Percentiles rank a stretch among this genome's conserved stretches.
Evolutionary conservation across 2,329 filamentous ascomycete species (phyloP).

Genomic region (Amauroascus niger): DNA sequence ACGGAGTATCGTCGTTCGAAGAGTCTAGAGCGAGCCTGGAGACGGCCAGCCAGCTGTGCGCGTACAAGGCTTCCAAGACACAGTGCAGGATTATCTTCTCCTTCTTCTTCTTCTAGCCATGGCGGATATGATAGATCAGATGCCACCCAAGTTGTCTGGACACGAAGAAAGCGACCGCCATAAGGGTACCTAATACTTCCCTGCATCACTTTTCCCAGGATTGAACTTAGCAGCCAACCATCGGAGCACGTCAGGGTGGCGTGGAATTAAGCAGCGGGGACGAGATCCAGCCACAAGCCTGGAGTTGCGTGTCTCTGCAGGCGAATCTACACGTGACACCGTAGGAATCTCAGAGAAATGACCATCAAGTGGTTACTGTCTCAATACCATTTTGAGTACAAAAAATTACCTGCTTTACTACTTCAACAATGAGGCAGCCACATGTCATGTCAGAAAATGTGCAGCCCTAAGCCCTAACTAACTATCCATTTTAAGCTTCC

Average conservation of each 20-base stretch:
- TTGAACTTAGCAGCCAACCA: conserved; percentile 6
- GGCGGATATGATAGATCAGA: conserved; percentile 3
- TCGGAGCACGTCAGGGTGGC: conserved; percentile 3
- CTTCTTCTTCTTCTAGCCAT: neutral
- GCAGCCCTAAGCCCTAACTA: too few species aligned
- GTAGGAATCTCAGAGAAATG: too few species aligned
- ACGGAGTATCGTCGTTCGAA: neutral
- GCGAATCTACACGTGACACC: too few species aligned
- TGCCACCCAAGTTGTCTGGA: neutral
- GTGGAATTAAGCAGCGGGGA: conserved; percentile 10
- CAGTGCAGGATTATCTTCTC: neutral
- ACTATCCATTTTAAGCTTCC: too few species aligned
- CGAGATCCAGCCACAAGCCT: conserved; percentile 20
- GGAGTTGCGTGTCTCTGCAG: conserved; percentile 14
- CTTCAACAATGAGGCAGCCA: too few species aligned
- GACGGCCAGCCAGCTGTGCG: neutral
- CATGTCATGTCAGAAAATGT: too few species aligned
- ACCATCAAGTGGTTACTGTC: too few species aligned
- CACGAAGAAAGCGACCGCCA: neutral
- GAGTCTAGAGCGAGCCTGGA: conserved; percentile 5
- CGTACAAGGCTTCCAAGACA: conserved; percentile 5
- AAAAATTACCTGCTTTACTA: too few species aligned
- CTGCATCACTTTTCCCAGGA: conserved; percentile 5
- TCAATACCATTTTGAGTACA: too few species aligned
- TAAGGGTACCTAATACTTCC: conserved; percentile 6